Evolutionary conservation across 768 basidiomycete genomes (phyloP).

Genomic region (Chlorophyllum brunneum): DNA sequence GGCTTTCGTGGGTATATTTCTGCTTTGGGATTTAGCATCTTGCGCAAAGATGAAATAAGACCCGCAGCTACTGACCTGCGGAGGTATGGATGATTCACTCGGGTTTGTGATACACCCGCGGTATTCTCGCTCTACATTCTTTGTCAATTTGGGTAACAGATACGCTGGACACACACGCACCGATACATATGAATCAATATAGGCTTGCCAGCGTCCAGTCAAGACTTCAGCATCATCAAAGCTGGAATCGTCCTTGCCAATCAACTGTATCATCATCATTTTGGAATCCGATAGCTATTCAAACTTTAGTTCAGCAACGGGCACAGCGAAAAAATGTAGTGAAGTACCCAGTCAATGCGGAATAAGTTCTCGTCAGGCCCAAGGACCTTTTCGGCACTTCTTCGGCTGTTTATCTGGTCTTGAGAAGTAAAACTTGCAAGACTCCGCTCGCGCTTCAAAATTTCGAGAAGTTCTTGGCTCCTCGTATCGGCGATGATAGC

Average conservation of each 20-base stretch:
- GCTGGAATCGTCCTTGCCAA: constrained; percentile 76
- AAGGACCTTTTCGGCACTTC: constrained; percentile 63
- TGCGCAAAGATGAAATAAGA: neutral
- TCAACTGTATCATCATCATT: constrained; percentile 66
- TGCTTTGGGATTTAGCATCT: constrained; percentile 16
- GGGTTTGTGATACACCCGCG: constrained; percentile 43
- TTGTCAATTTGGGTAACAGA: neutral
- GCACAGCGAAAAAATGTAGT: neutral
- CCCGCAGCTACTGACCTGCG: constrained; percentile 42
- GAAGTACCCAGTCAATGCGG: constrained; percentile 73
- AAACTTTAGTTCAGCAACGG: neutral
- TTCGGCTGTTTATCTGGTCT: constrained; percentile 65
- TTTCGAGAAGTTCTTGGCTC: constrained; percentile 69
- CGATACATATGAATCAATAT: constrained; percentile 73
- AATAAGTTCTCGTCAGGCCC: constrained; percentile 79
- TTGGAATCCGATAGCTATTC: constrained; percentile 60
- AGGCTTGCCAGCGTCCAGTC: constrained; percentile 75
- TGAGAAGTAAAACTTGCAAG: constrained; percentile 59
- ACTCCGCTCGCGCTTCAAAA: constrained; percentile 65
- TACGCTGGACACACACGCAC: constrained; percentile 29
- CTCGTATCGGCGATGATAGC: constrained; percentile 62
- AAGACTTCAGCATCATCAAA: constrained; percentile 74
- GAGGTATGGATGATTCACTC: constrained; percentile 59
- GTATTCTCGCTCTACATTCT: constrained; percentile 51
- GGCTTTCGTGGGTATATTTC: constrained; percentile 35